These are phyloP conservation scores for Dunaliella sp. DNA, from an alignment of 139 green algal genomes.

Conservation along the genomic window DNA sequence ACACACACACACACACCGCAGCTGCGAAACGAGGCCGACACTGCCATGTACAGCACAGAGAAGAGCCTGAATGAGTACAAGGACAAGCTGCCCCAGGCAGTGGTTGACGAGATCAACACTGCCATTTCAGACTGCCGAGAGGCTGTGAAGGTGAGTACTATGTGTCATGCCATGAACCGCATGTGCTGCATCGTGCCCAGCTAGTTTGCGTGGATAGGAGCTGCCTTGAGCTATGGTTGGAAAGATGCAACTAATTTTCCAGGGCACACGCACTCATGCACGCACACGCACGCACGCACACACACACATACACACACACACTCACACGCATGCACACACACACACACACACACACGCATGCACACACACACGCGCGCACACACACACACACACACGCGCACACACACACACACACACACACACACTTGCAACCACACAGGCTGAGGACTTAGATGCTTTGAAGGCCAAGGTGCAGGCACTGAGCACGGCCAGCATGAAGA, in stretches of 20 bases:
- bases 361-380: too few species aligned
- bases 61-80: constrained; percentile 94
- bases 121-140: constrained; percentile 74
- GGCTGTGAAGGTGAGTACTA: constrained; percentile 34
- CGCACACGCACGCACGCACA: too few species aligned
- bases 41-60: constrained; percentile 84
- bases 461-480: constrained; percentile 77
- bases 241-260: too few species aligned
- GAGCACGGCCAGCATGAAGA: constrained; percentile 92
- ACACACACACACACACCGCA: constrained; percentile 10
- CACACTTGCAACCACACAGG: constrained; percentile 16
- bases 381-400: neutral
- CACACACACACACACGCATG: too few species aligned
- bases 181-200: too few species aligned
- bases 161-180: too few species aligned
- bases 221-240: too few species aligned
- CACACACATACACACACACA: too few species aligned
- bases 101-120: constrained; percentile 85
- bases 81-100: constrained; percentile 70
- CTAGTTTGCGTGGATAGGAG: too few species aligned
- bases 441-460: constrained; percentile 66
- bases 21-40: constrained; percentile 88
- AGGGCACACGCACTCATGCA: too few species aligned
- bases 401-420: constrained; percentile 4
- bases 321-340: too few species aligned